Base-by-base conservation (phyloP, 2,329 filamentous ascomycete genomes). In the Dactylellina cionopaga region DNA sequence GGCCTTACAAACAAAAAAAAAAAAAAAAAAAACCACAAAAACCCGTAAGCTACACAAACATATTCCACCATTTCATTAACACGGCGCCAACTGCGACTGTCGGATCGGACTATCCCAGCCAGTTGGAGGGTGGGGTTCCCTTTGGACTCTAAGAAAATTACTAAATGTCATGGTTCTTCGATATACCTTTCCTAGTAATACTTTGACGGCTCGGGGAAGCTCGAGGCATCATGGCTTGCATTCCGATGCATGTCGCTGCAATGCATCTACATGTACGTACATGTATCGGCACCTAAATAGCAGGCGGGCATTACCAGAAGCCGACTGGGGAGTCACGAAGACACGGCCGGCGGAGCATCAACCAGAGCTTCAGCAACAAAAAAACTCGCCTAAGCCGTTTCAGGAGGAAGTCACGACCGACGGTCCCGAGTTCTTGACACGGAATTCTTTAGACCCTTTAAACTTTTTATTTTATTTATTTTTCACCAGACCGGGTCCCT, bases 161-260 rank as follows among this genome's bases (percentile, higher is more conserved):
- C 46, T 29, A 46, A 17, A 59, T 59, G 37, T 44, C 43, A 27
- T 17, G 27, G n/a, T 29, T 22, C 13, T n/a, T 33, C n/a, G 13
- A 51, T 59, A 59, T 59, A 44, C 55, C 65, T 29, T 47, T 70
- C 46, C 55, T 31, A 52, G 43, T 33, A 37, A 55, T 29, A 24
- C 46, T 59, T 33, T 52, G 58, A 58, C 58, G 65, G 65, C 65
- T 62, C 65, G 65, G 56, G 66, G 66, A 71, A 71, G 62, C 62
- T 56, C 62, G 43, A 66, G 35, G 66, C 47, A 64, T 47, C 59
- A 71, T 56, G 58, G 66, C 51, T 49, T 71, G 66, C 66, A 64
- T 71, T 71, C 66, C 66, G 66, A 71, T 71, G 66, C 66, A 71
- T 39, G 58, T 46, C 31, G 43, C 51, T 66, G 62, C 62, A 66